A percentile compares a stretch with the other conserved stretches of the same genome.
Evolutionary conservation across 2,329 filamentous ascomycete species (phyloP).

Genomic region (Diaporthe humulicola): DNA sequence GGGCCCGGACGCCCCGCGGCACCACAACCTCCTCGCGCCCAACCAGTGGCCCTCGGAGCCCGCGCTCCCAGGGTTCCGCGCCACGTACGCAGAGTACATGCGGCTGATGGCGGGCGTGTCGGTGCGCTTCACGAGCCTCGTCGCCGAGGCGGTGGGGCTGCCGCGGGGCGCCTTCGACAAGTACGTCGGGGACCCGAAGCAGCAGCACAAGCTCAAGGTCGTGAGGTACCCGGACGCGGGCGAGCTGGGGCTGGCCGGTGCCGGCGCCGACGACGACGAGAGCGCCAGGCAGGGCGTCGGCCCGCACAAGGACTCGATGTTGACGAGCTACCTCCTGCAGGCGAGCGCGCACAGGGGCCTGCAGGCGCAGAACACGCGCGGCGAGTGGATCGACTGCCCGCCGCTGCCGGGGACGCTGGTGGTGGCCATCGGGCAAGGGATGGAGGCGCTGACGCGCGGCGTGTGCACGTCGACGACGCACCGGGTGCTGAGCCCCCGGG

Average conservation of each 20-base stretch:
- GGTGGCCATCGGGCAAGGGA: slow-evolving; percentile 87
- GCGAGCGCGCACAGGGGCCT: slow-evolving; percentile 81
- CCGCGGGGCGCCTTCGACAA: slow-evolving; percentile 77
- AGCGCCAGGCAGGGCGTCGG: slow-evolving; percentile 81
- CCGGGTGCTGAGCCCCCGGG: slow-evolving; percentile 80
- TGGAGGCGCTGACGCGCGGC: slow-evolving; percentile 87
- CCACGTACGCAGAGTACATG: slow-evolving; percentile 82
- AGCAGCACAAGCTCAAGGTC: slow-evolving; percentile 91
- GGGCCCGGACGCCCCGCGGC: slow-evolving; percentile 71
- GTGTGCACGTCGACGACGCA: slow-evolving; percentile 88
- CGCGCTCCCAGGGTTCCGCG: slow-evolving; percentile 76
- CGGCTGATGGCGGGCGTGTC: slow-evolving; percentile 79
- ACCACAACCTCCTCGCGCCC: slow-evolving; percentile 82
- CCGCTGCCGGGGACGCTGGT: slow-evolving; percentile 84
- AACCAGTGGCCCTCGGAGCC: slow-evolving; percentile 81
- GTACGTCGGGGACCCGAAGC: slow-evolving; percentile 78
- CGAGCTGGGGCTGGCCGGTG: slow-evolving; percentile 64
- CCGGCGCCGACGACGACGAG: slow-evolving; percentile 83
- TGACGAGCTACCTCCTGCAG: slow-evolving; percentile 85
- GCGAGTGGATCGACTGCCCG: slow-evolving; percentile 86
- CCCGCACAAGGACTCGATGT: slow-evolving; percentile 86
- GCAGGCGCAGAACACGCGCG: slow-evolving; percentile 84
- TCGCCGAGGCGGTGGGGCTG: slow-evolving; percentile 86
- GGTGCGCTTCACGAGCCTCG: slow-evolving; percentile 80
- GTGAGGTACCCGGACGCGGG: slow-evolving; percentile 84